A percentile compares a stretch with the other conserved stretches of the same genome.
These are phyloP conservation scores for Sporothrix euskadiensis DNA, from an alignment of 2,329 filamentous ascomycete genomes.

Conservation along the genomic window DNA sequence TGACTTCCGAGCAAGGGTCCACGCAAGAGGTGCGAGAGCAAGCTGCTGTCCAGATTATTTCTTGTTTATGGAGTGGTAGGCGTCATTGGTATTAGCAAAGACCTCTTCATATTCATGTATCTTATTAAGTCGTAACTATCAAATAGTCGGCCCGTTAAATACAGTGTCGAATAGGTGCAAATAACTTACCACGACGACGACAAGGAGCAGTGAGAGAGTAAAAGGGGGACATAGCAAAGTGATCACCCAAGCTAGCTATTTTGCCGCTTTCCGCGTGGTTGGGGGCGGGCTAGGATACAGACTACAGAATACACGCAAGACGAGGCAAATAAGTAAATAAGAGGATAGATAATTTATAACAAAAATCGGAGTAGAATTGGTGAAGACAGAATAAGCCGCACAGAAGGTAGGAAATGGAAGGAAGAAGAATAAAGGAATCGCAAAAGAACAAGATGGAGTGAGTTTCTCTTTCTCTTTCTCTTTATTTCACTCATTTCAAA, in stretches of 20 bases:
- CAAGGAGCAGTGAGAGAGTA: not conserved
- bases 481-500: not conserved
- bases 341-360: not conserved
- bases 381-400: not conserved
- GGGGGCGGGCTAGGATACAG: not conserved
- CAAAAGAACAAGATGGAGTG: not conserved
- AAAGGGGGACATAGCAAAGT: not conserved
- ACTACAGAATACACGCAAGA: not conserved
- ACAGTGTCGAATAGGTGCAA: slow-evolving; percentile 2
- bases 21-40: not conserved
- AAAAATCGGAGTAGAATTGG: not conserved
- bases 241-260: not conserved
- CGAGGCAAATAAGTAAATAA: not conserved
- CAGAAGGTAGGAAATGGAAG: not conserved
- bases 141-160: slow-evolving; percentile 18
- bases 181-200: not conserved
- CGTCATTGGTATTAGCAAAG: not conserved
- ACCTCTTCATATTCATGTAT: not conserved
- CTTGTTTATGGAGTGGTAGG: not conserved
- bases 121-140: not conserved
- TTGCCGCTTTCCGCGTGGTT: slow-evolving; percentile 10
- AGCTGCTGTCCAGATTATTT: not conserved
- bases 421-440: not conserved
- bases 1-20: slow-evolving; percentile 2
- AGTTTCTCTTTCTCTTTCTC: no score